Evolutionary conservation across 106 monocot species (phyloP).

Genomic region (Acanthochlamys bracteata): DNA sequence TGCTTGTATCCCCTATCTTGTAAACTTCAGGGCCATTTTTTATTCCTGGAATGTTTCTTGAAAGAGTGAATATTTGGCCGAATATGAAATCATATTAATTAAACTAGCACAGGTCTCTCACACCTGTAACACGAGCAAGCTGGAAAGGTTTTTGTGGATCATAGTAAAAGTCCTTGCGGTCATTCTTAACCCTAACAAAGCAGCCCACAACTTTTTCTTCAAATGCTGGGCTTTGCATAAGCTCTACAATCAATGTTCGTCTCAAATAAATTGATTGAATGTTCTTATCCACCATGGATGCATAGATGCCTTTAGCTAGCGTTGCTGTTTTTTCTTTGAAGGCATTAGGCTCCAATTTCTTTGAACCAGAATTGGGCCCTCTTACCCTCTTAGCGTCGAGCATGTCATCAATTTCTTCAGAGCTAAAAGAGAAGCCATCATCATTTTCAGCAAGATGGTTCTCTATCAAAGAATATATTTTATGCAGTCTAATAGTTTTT

Average conservation of each 20-base stretch:
- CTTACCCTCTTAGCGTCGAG: conserved; percentile 18
- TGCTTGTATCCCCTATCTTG: conserved; percentile 40
- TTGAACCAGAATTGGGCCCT: conserved; percentile 12
- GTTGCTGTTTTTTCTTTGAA: conserved; percentile 14
- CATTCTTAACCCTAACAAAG: conserved; percentile 75
- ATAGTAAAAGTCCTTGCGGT: conserved; percentile 38
- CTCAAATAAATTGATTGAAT: conserved; percentile 63
- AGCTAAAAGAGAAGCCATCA: conserved; percentile 23
- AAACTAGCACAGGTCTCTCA: neutral
- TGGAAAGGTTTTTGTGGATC: conserved; percentile 32
- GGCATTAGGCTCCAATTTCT: conserved; percentile 9
- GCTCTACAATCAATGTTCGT: conserved; percentile 47
- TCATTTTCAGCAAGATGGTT: conserved; percentile 45
- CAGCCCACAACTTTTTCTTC: conserved; percentile 70
- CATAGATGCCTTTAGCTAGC: conserved; percentile 33
- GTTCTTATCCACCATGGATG: conserved; percentile 48
- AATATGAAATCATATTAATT: too few species aligned
- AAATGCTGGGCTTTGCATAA: conserved; percentile 46
- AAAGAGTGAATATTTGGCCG: neutral
- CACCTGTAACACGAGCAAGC: conserved; percentile 68
- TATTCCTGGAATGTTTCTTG: conserved; percentile 26
- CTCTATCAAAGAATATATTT: conserved; percentile 46
- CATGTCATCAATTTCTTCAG: conserved; percentile 29
- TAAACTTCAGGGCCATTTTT: conserved; percentile 38
- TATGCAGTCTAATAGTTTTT: conserved; percentile 42